Evolutionary conservation across 257 asterid species (phyloP).

Genomic region (Osmanthus fragrans): DNA sequence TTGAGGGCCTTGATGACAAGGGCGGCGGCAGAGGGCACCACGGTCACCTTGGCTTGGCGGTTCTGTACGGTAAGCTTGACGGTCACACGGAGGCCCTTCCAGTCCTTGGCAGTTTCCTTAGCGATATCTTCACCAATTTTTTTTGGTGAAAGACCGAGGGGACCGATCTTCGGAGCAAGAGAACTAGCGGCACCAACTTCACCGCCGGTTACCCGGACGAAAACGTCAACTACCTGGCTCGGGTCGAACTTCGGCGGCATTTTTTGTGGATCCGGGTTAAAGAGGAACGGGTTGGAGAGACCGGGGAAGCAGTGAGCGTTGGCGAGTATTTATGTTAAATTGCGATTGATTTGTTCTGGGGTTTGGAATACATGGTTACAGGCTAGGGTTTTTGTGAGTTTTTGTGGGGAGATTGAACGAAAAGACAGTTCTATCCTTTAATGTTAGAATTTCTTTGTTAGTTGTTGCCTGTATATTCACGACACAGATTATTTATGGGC

Average conservation of each 20-base stretch:
- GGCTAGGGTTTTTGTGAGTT: constrained; percentile 59
- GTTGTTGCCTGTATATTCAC: too few relatives aligned
- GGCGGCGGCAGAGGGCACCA: constrained; percentile 75
- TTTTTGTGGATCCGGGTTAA: constrained; percentile 7
- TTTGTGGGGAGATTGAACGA: constrained; percentile 2
- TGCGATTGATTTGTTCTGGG: not conserved
- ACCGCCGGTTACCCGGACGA: constrained; percentile 68
- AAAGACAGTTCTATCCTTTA: constrained; percentile 18
- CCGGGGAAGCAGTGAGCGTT: not conserved
- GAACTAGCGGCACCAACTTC: constrained; percentile 80
- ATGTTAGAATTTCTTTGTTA: not conserved
- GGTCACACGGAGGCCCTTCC: constrained; percentile 84
- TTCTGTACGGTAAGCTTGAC: constrained; percentile 69
- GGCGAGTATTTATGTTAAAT: not conserved
- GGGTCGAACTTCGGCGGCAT: constrained; percentile 87
- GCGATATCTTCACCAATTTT: constrained; percentile 75
- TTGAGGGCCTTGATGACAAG: constrained; percentile 69
- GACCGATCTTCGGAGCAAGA: constrained; percentile 72
- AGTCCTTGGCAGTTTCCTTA: constrained; percentile 74
- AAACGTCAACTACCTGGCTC: constrained; percentile 62
- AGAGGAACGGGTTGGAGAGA: not conserved
- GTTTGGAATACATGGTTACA: not conserved
- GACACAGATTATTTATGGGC: too few relatives aligned
- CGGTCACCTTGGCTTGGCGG: constrained; percentile 72
- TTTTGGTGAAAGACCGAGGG: constrained; percentile 70